phyloP scores from a whole-genome alignment of 495 filamentous ascomycete species.

The Penicillium ochrochloron region DNA sequence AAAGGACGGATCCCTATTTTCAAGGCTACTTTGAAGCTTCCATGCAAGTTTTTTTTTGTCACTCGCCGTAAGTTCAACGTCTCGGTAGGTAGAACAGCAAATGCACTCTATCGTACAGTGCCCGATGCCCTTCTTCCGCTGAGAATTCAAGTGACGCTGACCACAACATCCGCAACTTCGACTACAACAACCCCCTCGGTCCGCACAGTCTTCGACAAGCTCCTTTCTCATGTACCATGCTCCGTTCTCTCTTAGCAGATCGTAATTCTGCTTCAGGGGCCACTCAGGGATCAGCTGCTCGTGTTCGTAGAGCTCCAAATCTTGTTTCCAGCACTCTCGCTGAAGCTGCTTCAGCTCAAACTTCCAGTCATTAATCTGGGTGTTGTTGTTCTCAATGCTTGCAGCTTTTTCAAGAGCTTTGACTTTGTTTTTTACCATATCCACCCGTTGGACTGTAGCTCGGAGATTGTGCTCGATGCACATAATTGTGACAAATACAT shows the following conservation, averaged over 20 bases:
- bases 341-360: background rate
- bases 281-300: slow-evolving; percentile 1
- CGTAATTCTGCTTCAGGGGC: slow-evolving; percentile 8
- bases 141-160: background rate
- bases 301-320: background rate
- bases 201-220: slow-evolving; percentile 10
- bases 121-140: slow-evolving; percentile 8
- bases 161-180: slow-evolving; percentile 19
- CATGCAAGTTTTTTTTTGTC: background rate
- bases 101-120: slow-evolving; percentile 13
- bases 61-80: background rate
- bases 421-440: background rate
- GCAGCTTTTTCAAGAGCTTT: background rate
- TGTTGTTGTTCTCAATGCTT: background rate
- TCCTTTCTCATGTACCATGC: slow-evolving; percentile 14
- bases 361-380: background rate
- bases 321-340: background rate
- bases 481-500: background rate
- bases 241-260: slow-evolving; percentile 7
- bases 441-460: background rate
- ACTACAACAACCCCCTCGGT: slow-evolving; percentile 13
- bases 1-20: background rate
- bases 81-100: slow-evolving; percentile 13
- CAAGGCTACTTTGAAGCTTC: background rate
- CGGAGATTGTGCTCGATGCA: background rate